Evolutionary conservation across 2,329 filamentous ascomycete species (phyloP).

Genomic region (Podosphaera aphanis): DNA sequence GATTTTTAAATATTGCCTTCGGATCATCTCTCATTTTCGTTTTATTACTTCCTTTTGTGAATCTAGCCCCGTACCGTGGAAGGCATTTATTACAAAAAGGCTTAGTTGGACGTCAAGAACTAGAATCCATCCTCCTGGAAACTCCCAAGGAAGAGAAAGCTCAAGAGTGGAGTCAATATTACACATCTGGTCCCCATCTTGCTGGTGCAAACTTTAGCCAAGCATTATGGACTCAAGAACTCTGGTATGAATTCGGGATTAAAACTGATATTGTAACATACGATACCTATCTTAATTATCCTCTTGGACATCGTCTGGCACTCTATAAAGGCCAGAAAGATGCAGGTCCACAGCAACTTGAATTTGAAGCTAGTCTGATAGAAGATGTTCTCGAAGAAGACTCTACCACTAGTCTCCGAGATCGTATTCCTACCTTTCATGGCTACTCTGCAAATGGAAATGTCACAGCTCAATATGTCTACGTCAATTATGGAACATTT

Average conservation of each 20-base stretch:
- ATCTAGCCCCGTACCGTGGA: constrained; percentile 19
- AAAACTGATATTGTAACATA: constrained; percentile 42
- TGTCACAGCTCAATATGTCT: constrained; percentile 69
- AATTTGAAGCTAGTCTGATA: constrained; percentile 58
- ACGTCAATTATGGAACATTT: constrained; percentile 77
- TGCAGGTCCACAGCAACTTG: constrained; percentile 32
- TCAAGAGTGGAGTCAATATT: constrained; percentile 55
- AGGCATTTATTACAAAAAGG: constrained; percentile 5
- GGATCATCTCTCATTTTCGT: constrained; percentile 26
- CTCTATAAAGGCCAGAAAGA: constrained; percentile 25
- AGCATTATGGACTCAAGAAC: constrained; percentile 45
- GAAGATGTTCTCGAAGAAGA: constrained; percentile 75
- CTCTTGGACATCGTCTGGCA: constrained; percentile 44
- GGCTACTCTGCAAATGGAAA: constrained; percentile 86
- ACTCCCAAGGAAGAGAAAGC: constrained; percentile 33
- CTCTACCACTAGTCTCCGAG: constrained; percentile 44
- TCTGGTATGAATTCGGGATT: constrained; percentile 50
- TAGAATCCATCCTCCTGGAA: constrained; percentile 32
- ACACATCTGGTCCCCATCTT: constrained; percentile 52
- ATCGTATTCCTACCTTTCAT: constrained; percentile 74
- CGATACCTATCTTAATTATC: constrained; percentile 59
- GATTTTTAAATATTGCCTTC: constrained; percentile 40
- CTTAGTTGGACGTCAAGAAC: constrained; percentile 23
- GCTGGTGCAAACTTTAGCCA: constrained; percentile 59
- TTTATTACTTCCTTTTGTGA: constrained; percentile 24